phyloP scores from a whole-genome alignment of 176 grass and related monocot genomes.

The Aegilops sharonensis region DNA sequence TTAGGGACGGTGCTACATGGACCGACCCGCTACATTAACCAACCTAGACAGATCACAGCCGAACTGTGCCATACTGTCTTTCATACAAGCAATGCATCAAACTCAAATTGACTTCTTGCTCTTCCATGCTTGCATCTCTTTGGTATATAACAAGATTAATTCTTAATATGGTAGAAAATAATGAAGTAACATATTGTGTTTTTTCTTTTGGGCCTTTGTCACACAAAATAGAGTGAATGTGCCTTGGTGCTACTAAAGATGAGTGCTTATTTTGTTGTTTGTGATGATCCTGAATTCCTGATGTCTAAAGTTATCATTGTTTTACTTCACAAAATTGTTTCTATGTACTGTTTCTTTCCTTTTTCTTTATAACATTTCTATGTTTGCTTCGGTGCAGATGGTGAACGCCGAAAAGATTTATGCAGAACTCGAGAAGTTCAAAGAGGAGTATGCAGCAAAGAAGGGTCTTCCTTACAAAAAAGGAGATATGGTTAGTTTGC shows the following conservation, averaged over 20 bases:
- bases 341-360: background rate
- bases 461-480: background rate
- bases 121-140: too few species aligned
- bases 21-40: too few species aligned
- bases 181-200: background rate
- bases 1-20: too few species aligned
- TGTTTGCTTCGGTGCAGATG: background rate
- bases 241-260: background rate
- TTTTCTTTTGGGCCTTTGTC: background rate
- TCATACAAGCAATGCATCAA: too few species aligned
- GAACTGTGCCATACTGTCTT: too few species aligned
- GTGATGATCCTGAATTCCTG: background rate
- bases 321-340: background rate
- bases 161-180: background rate
- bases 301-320: background rate
- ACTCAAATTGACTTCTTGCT: too few species aligned
- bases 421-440: background rate
- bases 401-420: background rate
- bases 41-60: too few species aligned
- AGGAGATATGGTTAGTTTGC: background rate
- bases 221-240: background rate
- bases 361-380: background rate
- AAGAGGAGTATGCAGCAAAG: background rate
- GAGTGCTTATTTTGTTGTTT: background rate
- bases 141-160: too few species aligned